These are phyloP conservation scores for Gymnopilus junonius DNA, from an alignment of 768 basidiomycete species.

Conservation along the genomic window DNA sequence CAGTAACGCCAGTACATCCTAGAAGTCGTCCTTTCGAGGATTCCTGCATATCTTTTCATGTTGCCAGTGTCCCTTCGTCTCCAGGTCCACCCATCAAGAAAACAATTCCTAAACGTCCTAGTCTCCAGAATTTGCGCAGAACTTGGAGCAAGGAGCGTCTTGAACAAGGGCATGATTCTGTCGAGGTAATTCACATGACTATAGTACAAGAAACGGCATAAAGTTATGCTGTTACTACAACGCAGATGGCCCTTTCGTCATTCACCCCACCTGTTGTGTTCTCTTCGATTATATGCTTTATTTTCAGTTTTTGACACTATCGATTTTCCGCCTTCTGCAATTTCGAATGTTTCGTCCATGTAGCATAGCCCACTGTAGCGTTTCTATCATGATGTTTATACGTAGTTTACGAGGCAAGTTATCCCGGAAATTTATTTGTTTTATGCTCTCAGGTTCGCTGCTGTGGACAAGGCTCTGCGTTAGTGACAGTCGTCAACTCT, in stretches of 20 bases:
- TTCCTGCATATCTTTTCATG: constrained; percentile 30
- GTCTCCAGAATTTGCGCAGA: constrained; percentile 31
- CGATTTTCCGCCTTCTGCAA: constrained; percentile 1
- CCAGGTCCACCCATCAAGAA: constrained; percentile 14
- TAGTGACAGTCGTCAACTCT: background rate
- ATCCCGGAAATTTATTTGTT: too few species aligned
- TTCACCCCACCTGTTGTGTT: constrained; percentile 9
- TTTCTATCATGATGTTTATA: background rate
- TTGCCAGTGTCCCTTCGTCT: constrained; percentile 13
- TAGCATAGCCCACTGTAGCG: constrained; percentile 21
- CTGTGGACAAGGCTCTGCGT: background rate
- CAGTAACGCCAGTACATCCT: constrained; percentile 22
- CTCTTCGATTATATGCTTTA: constrained; percentile 1
- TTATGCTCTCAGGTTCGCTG: too few species aligned
- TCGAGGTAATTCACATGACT: constrained; percentile 47
- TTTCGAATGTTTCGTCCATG: background rate
- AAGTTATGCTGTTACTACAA: background rate
- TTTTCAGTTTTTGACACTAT: background rate
- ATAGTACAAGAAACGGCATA: constrained; percentile 45
- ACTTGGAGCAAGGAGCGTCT: constrained; percentile 31
- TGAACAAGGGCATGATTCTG: constrained; percentile 17
- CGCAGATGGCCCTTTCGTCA: background rate
- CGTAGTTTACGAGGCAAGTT: background rate
- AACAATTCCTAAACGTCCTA: constrained; percentile 23
- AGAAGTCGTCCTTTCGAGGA: constrained; percentile 35